Conservation (phyloP, 371 early-diverging fungal species). For the Circinella umbellata region DNA sequence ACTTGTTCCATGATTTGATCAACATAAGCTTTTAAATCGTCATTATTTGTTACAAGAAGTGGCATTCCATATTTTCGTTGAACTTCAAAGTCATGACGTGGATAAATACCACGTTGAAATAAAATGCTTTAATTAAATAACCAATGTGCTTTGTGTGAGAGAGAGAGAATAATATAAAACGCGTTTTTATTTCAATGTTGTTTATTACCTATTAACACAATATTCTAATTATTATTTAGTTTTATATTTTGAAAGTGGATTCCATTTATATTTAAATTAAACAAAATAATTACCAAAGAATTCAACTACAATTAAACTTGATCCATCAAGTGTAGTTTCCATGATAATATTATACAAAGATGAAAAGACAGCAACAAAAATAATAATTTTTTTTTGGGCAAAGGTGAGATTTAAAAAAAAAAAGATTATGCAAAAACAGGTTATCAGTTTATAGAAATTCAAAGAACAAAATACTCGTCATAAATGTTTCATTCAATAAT, state of each 20-base stretch:
- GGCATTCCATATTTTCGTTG: constrained; percentile 83
- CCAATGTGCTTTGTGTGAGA: no score
- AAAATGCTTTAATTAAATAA: constrained; percentile 70
- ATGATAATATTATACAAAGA: not conserved
- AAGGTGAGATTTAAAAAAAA: no score
- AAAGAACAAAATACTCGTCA: no score
- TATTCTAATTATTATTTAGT: constrained; percentile 56
- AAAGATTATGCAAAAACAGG: no score
- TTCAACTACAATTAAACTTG: constrained; percentile 21
- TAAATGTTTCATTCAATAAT: no score
- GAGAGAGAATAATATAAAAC: no score
- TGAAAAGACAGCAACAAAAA: no score
- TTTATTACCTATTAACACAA: constrained; percentile 73
- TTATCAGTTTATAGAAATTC: no score
- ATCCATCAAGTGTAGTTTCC: constrained; percentile 24
- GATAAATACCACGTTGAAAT: constrained; percentile 90
- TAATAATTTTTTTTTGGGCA: no score
- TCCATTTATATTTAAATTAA: not conserved
- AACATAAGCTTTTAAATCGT: constrained; percentile 75
- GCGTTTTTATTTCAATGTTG: no score
- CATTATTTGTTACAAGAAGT: constrained; percentile 75
- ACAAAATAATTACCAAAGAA: constrained; percentile 27
- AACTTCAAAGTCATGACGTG: constrained; percentile 84
- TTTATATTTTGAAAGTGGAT: not conserved
- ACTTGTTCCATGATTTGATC: constrained; percentile 77